Percentiles rank a stretch among this genome's conserved stretches.
Conservation (phyloP, 2,329 filamentous ascomycete genomes). For the Trichoderma gracile region DNA sequence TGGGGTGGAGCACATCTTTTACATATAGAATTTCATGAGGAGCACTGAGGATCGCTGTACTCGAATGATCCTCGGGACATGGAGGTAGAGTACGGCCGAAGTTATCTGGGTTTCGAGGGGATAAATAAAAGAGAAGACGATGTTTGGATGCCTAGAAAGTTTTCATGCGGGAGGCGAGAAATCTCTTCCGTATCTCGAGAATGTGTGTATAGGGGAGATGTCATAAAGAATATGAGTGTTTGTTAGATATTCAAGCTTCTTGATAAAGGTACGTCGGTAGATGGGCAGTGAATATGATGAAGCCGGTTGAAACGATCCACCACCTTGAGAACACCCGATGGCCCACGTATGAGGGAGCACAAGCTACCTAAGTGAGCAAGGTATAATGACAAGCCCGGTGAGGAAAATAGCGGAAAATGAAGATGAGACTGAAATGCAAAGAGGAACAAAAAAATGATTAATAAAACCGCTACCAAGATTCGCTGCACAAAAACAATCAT, state of each 20-base stretch:
- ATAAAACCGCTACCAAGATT: background rate
- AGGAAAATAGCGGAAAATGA: background rate
- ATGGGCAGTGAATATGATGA: background rate
- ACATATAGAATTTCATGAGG: constrained; percentile 21
- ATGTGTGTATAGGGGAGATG: no score
- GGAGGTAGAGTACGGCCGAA: background rate
- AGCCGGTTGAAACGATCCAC: background rate
- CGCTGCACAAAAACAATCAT: background rate
- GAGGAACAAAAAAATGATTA: background rate
- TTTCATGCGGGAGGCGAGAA: no score
- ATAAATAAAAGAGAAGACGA: constrained; percentile 5
- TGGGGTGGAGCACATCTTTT: background rate
- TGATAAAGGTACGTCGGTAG: background rate
- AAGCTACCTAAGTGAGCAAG: background rate
- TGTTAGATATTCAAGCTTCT: no score
- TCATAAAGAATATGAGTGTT: no score
- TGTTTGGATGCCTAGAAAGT: background rate
- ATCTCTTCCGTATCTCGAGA: no score
- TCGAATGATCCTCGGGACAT: constrained; percentile 1
- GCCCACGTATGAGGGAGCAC: background rate
- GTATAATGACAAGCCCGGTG: background rate
- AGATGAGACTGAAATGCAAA: background rate
- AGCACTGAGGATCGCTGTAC: background rate
- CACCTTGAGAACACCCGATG: background rate
- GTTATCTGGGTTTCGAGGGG: background rate